phyloP scores from a whole-genome alignment of 2,329 filamentous ascomycete species.

The Penicillium sp. region DNA sequence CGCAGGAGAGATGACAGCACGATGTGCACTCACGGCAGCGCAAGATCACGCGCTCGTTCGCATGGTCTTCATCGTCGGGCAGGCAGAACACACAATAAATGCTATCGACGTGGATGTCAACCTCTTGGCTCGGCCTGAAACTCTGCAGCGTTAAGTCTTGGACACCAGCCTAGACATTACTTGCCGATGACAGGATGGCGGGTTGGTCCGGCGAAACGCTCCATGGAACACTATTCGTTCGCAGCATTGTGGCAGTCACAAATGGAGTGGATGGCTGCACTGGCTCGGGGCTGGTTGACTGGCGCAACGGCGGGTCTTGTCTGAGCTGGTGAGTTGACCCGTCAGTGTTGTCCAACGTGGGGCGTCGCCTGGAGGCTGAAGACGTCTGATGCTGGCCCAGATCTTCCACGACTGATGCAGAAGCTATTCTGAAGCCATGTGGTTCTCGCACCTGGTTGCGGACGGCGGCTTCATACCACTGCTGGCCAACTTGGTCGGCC shows the following conservation, averaged over 20 bases:
- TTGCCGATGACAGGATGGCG: neutral
- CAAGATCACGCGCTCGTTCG: too few species aligned
- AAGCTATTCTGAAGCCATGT: neutral
- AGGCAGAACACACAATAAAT: too few species aligned
- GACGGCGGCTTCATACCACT: slow-evolving; percentile 1
- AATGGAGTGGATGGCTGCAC: neutral
- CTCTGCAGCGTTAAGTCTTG: neutral
- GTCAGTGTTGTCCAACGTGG: neutral
- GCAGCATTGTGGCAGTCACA: neutral
- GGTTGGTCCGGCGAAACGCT: neutral
- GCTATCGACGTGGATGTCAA: neutral
- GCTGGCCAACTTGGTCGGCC: neutral
- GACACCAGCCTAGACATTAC: neutral
- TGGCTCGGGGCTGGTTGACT: neutral
- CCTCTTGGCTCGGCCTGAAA: neutral
- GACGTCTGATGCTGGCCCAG: neutral
- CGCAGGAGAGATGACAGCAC: too few species aligned
- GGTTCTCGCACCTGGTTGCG: neutral
- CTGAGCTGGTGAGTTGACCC: neutral
- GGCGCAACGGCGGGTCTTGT: neutral
- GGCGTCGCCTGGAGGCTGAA: neutral
- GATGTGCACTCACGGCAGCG: too few species aligned
- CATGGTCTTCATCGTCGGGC: too few species aligned
- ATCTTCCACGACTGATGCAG: neutral
- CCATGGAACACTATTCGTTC: neutral